Conservation (phyloP, 768 basidiomycete species). For the Russula earlei region DNA sequence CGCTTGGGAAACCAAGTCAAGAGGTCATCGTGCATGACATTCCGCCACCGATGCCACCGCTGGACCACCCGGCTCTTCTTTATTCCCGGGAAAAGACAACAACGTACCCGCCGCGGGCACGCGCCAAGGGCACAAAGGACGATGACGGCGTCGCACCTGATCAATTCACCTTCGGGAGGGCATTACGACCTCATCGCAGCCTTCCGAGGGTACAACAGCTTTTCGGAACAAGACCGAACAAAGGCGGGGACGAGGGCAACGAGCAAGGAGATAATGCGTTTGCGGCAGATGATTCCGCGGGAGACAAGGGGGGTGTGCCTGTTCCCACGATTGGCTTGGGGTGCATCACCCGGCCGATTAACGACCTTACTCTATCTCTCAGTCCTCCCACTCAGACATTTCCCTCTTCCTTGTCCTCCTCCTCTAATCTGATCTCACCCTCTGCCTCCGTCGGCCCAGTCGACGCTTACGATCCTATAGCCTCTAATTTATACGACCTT, state of each 20-base stretch:
- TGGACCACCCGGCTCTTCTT: constrained; percentile 31
- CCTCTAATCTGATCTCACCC: constrained; percentile 4
- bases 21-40: constrained; percentile 23
- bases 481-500: constrained; percentile 16
- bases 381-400: not conserved
- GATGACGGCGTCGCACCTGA: constrained; percentile 2
- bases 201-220: constrained; percentile 24
- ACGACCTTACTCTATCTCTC: not conserved
- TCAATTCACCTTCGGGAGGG: constrained; percentile 22
- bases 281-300: not conserved
- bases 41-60: constrained; percentile 46
- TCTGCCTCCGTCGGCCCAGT: not conserved
- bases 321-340: constrained; percentile 14
- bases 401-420: not conserved
- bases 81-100: not conserved
- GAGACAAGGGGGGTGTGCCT: not conserved
- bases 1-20: constrained; percentile 34
- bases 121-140: constrained; percentile 13
- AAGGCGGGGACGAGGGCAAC: not conserved
- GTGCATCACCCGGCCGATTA: not conserved
- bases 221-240: constrained; percentile 17
- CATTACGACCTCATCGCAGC: constrained; percentile 26
- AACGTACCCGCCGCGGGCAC: constrained; percentile 21
- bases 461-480: not conserved
- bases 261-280: not conserved